Evolutionary conservation across 1,284 basidiomycete genomes (phyloP).

Genomic region (Filobasidium uniguttulatum): DNA sequence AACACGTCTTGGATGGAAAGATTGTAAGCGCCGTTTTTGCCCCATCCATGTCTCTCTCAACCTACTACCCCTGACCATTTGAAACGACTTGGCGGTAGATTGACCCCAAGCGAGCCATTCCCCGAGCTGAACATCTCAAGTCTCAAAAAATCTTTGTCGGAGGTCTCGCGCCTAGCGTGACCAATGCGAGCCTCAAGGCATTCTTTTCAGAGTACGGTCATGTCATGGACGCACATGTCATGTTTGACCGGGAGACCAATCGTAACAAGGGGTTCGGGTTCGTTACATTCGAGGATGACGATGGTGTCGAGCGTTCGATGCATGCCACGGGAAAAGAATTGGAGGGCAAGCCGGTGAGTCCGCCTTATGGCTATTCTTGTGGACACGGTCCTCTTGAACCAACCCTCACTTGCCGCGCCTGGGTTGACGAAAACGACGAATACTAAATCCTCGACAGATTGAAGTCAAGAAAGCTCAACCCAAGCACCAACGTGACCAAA

Average conservation of each 20-base stretch:
- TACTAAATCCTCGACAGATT: constrained; percentile 50
- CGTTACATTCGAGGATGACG: constrained; percentile 78
- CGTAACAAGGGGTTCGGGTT: constrained; percentile 97
- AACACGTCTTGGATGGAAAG: constrained; percentile 86
- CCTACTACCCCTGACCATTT: constrained; percentile 1
- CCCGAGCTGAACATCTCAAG: constrained; percentile 80
- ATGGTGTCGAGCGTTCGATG: constrained; percentile 69
- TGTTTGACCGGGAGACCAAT: constrained; percentile 94
- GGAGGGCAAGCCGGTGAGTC: constrained; percentile 72
- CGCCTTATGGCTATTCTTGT: not conserved
- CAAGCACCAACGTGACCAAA: constrained; percentile 38
- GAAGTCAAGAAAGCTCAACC: constrained; percentile 90
- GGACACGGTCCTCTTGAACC: not conserved
- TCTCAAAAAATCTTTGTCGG: constrained; percentile 93
- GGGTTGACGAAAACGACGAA: not conserved
- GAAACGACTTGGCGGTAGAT: constrained; percentile 49
- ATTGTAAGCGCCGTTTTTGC: constrained; percentile 47
- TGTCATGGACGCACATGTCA: constrained; percentile 93
- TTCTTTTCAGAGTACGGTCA: constrained; percentile 81
- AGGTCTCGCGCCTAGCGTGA: constrained; percentile 78
- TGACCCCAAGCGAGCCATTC: constrained; percentile 97
- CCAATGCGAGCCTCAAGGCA: constrained; percentile 79
- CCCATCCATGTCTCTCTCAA: constrained; percentile 9
- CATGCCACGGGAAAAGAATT: constrained; percentile 73
- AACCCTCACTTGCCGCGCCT: not conserved